Conservation (phyloP, 2,329 filamentous ascomycete species). For the Ophiocordyceps unilateralis region DNA sequence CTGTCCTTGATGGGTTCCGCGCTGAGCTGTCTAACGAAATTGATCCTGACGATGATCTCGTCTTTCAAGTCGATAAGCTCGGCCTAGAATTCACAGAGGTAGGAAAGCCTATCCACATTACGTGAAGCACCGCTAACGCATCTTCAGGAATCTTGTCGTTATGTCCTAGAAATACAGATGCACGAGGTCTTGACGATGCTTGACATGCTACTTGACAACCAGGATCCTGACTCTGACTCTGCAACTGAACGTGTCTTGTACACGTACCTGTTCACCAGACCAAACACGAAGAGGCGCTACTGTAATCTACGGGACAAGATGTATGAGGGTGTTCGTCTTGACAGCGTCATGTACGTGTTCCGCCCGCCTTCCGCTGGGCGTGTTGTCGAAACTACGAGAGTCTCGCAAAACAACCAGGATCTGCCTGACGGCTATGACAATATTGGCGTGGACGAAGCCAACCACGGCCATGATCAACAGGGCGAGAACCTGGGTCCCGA, state of each 20-base stretch:
- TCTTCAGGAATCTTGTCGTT: constrained; percentile 16
- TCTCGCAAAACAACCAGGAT: background rate
- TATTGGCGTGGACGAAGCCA: constrained; percentile 1
- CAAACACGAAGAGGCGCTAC: constrained; percentile 20
- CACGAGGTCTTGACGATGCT: constrained; percentile 25
- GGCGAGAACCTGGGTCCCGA: background rate
- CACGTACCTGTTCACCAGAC: constrained; percentile 23
- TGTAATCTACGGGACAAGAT: constrained; percentile 11
- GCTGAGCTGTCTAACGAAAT: constrained; percentile 28
- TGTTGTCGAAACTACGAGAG: background rate
- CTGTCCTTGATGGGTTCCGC: constrained; percentile 26
- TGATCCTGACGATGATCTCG: constrained; percentile 26
- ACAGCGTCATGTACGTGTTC: constrained; percentile 22
- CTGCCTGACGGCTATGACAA: background rate
- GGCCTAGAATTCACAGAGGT: constrained; percentile 36
- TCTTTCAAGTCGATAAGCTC: constrained; percentile 33
- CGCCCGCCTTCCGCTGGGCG: constrained; percentile 8
- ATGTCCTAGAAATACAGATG: constrained; percentile 19
- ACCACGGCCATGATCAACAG: background rate
- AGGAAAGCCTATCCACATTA: constrained; percentile 5
- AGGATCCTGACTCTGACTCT: constrained; percentile 18
- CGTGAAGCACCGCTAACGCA: constrained; percentile 9
- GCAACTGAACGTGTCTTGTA: constrained; percentile 18
- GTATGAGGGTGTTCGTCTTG: constrained; percentile 23
- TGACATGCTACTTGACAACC: constrained; percentile 24